These are phyloP conservation scores for Meyerozyma carpophila DNA, from an alignment of 1,139 yeast genomes.

Conservation along the genomic window DNA sequence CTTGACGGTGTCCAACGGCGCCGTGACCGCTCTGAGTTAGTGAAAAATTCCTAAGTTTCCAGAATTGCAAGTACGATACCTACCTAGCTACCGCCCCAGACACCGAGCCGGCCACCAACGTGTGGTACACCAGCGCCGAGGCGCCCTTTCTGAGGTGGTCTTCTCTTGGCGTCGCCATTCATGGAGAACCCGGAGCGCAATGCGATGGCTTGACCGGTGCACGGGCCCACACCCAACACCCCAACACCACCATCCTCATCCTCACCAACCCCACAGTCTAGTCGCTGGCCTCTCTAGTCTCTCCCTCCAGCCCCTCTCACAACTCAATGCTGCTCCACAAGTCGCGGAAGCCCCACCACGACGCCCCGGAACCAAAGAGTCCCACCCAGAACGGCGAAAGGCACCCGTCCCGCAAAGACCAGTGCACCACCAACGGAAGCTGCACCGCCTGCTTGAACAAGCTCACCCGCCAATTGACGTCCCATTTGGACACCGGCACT, in stretches of 20 bases:
- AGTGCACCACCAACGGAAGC: constrained; percentile 52
- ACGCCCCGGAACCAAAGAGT: constrained; percentile 42
- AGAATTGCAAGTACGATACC: constrained; percentile 10
- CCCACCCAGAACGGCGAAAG: constrained; percentile 50
- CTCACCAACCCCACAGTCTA: no score
- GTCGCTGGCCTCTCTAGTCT: no score
- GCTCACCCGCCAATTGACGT: constrained; percentile 30
- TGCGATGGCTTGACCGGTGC: no score
- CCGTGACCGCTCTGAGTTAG: constrained; percentile 54
- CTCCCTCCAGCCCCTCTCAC: not conserved
- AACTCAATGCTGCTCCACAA: constrained; percentile 36
- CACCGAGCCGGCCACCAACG: constrained; percentile 62
- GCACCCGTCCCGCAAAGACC: constrained; percentile 54
- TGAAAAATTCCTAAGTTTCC: not conserved
- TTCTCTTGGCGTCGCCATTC: constrained; percentile 11
- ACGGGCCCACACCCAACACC: no score
- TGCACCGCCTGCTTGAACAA: constrained; percentile 41
- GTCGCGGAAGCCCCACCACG: constrained; percentile 41
- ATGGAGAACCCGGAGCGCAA: not conserved
- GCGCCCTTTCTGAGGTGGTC: constrained; percentile 54
- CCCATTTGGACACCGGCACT: constrained; percentile 34
- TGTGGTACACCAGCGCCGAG: constrained; percentile 36
- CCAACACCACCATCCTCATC: no score
- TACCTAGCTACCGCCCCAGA: constrained; percentile 65
- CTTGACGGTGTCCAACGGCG: constrained; percentile 88